Percentiles rank a stretch among this genome's conserved stretches.
These are phyloP conservation scores for Pythium brassicae DNA, from an alignment of 352 stramenopile species.

Conservation along the genomic window DNA sequence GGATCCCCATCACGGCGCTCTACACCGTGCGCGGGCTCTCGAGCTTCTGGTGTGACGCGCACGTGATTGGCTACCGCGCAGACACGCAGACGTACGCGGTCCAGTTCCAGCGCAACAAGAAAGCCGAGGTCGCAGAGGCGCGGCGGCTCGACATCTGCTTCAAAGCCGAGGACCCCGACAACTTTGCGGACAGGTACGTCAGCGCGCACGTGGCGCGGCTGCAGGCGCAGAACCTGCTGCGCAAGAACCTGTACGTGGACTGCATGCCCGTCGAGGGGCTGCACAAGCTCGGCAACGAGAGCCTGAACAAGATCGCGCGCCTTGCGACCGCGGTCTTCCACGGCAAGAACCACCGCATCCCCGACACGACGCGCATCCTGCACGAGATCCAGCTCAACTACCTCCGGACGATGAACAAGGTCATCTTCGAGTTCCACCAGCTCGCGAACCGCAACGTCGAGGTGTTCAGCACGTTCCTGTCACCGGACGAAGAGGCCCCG, in stretches of 20 bases:
- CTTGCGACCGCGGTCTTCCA: slow-evolving; percentile 64
- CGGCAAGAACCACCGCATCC: slow-evolving; percentile 58
- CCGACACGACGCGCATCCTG: slow-evolving; percentile 73
- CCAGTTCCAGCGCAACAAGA: slow-evolving; percentile 59
- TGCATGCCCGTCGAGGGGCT: slow-evolving; percentile 83
- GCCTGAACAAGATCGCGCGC: slow-evolving; percentile 69
- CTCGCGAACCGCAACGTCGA: slow-evolving; percentile 41
- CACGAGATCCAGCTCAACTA: slow-evolving; percentile 91
- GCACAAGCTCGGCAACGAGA: slow-evolving; percentile 77
- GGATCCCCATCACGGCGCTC: slow-evolving; percentile 68
- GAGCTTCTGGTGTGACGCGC: slow-evolving; percentile 60
- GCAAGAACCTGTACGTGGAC: slow-evolving; percentile 82
- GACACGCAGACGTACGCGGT: slow-evolving; percentile 46
- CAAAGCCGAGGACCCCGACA: slow-evolving; percentile 69
- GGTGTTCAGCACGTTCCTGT: slow-evolving; percentile 56
- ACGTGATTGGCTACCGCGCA: slow-evolving; percentile 50
- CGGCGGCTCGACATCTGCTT: slow-evolving; percentile 74
- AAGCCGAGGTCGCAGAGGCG: slow-evolving; percentile 45
- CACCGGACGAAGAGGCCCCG: slow-evolving; percentile 34
- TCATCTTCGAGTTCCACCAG: slow-evolving; percentile 86
- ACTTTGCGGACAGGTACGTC: slow-evolving; percentile 76
- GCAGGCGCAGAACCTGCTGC: slow-evolving; percentile 58
- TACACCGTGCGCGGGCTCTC: slow-evolving; percentile 59
- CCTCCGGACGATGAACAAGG: slow-evolving; percentile 89
- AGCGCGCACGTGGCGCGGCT: slow-evolving; percentile 49